Conservation (phyloP, 1,284 basidiomycete species). For the Anthracocystis setariae region DNA sequence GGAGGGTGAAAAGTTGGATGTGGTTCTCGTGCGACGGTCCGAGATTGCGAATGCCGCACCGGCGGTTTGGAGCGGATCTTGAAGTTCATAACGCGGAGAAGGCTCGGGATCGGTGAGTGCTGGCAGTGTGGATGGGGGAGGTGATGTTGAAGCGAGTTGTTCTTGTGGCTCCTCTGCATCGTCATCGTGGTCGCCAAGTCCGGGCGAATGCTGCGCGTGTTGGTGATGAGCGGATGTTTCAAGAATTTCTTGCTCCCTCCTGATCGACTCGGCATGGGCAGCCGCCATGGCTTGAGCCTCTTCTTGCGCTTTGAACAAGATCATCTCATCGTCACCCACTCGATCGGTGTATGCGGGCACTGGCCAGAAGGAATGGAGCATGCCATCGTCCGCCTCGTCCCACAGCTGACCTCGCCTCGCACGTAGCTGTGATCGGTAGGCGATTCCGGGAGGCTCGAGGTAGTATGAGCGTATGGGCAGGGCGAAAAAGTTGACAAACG, state of each 20-base stretch:
- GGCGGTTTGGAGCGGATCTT: conserved; percentile 13
- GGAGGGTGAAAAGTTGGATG: background rate
- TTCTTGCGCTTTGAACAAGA: conserved; percentile 47
- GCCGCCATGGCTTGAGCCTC: conserved; percentile 24
- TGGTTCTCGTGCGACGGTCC: background rate
- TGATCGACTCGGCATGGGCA: conserved; percentile 5
- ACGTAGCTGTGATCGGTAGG: conserved; percentile 25
- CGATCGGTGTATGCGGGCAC: conserved; percentile 38
- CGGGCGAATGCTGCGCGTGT: background rate
- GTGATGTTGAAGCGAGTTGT: background rate
- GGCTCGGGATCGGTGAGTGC: conserved; percentile 4
- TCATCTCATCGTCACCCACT: conserved; percentile 49
- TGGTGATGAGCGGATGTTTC: background rate
- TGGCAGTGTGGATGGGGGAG: conserved; percentile 3
- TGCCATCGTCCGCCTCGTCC: conserved; percentile 14
- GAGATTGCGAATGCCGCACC: background rate
- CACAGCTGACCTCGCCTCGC: conserved; percentile 8
- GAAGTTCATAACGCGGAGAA: conserved; percentile 22
- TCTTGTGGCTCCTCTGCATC: conserved; percentile 8
- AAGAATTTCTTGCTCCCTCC: conserved; percentile 3
- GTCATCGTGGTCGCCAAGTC: conserved; percentile 5
- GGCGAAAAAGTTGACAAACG: conserved; percentile 48
- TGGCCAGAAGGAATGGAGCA: conserved; percentile 17
- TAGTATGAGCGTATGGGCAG: conserved; percentile 51
- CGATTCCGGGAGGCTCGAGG: conserved; percentile 26